These are phyloP conservation scores for Torulaspora globosa DNA, from an alignment of 1,139 yeast genomes.

Conservation along the genomic window DNA sequence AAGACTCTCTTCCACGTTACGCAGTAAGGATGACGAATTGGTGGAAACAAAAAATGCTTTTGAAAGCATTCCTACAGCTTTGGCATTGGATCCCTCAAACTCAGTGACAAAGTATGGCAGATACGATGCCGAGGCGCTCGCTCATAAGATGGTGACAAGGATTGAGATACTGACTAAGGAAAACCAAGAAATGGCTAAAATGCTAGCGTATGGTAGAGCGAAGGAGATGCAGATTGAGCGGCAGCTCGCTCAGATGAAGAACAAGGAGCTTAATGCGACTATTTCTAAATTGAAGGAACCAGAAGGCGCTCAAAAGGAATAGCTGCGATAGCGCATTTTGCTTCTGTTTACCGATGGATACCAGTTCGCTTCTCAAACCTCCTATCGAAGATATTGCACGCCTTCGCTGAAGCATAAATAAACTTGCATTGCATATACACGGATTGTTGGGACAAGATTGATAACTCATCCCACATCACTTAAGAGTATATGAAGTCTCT, in stretches of 20 bases:
- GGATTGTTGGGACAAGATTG: slow-evolving; percentile 1
- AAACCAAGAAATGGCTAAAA: slow-evolving; percentile 63
- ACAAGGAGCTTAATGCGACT: slow-evolving; percentile 42
- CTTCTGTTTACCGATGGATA: not conserved
- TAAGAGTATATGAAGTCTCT: too few relatives aligned
- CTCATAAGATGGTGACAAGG: slow-evolving; percentile 69
- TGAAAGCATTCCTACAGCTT: slow-evolving; percentile 59
- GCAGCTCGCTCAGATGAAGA: slow-evolving; percentile 54
- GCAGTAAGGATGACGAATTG: slow-evolving; percentile 52
- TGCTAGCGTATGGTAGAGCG: slow-evolving; percentile 68
- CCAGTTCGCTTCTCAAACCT: not conserved
- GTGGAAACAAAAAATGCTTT: slow-evolving; percentile 57
- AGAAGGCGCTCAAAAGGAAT: not conserved
- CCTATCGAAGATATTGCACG: not conserved
- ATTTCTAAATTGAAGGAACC: slow-evolving; percentile 21
- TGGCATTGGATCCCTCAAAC: slow-evolving; percentile 45
- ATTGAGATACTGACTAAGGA: slow-evolving; percentile 61
- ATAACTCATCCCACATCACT: slow-evolving; percentile 1
- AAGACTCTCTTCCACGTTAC: slow-evolving; percentile 46
- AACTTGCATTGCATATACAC: not conserved
- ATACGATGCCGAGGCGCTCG: slow-evolving; percentile 69
- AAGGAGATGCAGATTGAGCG: slow-evolving; percentile 68
- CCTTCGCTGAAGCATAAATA: not conserved
- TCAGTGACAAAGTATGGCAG: slow-evolving; percentile 47
- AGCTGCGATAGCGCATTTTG: not conserved